Evolutionary conservation across 2,329 filamentous ascomycete species (phyloP).

Genomic region (Pseudogymnoascus sp.): DNA sequence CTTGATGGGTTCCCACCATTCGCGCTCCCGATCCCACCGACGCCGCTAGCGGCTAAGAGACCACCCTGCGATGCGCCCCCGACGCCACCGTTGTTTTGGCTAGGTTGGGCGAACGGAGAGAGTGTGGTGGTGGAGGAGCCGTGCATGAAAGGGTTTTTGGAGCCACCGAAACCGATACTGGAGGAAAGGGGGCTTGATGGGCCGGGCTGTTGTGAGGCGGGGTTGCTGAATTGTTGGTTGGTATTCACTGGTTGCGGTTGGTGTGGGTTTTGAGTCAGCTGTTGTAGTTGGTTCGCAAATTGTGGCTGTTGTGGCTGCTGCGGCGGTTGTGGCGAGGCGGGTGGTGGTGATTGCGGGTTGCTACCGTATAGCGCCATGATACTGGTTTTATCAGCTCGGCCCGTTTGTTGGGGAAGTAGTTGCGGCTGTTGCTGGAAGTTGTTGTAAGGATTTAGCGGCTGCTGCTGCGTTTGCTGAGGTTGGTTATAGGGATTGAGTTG

Average conservation of each 20-base stretch:
- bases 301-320: slow-evolving; percentile 23
- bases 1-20: slow-evolving; percentile 26
- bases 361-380: slow-evolving; percentile 66
- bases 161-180: slow-evolving; percentile 13
- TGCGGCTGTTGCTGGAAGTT: slow-evolving; percentile 24
- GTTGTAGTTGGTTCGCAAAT: slow-evolving; percentile 21
- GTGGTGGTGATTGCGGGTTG: slow-evolving; percentile 26
- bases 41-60: not conserved
- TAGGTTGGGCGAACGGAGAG: not conserved
- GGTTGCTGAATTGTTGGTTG: not conserved
- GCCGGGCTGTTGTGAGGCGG: slow-evolving; percentile 13
- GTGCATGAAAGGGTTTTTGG: slow-evolving; percentile 26
- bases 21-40: not conserved
- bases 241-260: not conserved
- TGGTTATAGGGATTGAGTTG: slow-evolving; percentile 15
- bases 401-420: slow-evolving; percentile 35
- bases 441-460: slow-evolving; percentile 26
- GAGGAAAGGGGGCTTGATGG: slow-evolving; percentile 21
- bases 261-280: slow-evolving; percentile 24
- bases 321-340: slow-evolving; percentile 32
- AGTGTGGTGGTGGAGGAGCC: not conserved
- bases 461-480: slow-evolving; percentile 24
- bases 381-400: slow-evolving; percentile 58
- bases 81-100: not conserved
- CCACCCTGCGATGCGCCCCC: not conserved